phyloP scores from a whole-genome alignment of 768 basidiomycete genomes.

The Suillus bovinus region DNA sequence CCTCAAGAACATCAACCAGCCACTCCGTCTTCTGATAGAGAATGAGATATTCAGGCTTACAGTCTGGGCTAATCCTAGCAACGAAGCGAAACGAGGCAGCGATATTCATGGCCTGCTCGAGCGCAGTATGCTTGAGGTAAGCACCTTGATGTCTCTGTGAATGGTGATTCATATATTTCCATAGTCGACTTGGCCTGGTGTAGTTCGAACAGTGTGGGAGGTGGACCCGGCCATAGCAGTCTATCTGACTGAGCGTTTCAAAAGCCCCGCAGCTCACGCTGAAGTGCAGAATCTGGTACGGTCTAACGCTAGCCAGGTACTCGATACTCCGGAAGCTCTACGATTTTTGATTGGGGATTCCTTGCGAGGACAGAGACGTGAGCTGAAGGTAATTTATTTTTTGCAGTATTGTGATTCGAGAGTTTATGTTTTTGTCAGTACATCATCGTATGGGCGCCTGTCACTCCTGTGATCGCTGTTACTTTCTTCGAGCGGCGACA shows the following conservation, averaged over 20 bases:
- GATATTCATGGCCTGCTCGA: slow-evolving; percentile 61
- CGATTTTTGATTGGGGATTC: slow-evolving; percentile 76
- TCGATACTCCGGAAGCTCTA: slow-evolving; percentile 81
- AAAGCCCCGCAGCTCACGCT: slow-evolving; percentile 55
- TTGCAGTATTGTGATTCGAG: not conserved
- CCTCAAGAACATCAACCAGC: slow-evolving; percentile 67
- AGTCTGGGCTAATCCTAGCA: slow-evolving; percentile 90
- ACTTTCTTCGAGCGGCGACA: slow-evolving; percentile 86
- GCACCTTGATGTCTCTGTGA: slow-evolving; percentile 11
- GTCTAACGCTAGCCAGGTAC: slow-evolving; percentile 63
- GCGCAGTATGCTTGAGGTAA: slow-evolving; percentile 63
- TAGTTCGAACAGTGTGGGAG: slow-evolving; percentile 78
- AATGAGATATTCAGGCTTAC: slow-evolving; percentile 84
- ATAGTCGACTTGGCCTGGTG: slow-evolving; percentile 64
- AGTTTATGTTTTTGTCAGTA: slow-evolving; percentile 49
- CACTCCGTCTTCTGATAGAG: slow-evolving; percentile 83
- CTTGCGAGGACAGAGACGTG: slow-evolving; percentile 59
- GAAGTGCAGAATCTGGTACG: slow-evolving; percentile 80
- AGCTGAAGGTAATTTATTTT: slow-evolving; percentile 63
- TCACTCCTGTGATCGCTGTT: slow-evolving; percentile 79
- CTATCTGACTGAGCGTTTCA: slow-evolving; percentile 88
- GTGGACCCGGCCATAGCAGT: slow-evolving; percentile 82
- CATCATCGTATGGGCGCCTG: slow-evolving; percentile 85
- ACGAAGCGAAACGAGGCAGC: slow-evolving; percentile 67
- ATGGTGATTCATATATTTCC: not conserved